Evolutionary conservation across 1,139 yeast genomes (phyloP), one percentile per base, ranked within the genome.

Genomic region (Geotrichum cucujoidarum): DNA sequence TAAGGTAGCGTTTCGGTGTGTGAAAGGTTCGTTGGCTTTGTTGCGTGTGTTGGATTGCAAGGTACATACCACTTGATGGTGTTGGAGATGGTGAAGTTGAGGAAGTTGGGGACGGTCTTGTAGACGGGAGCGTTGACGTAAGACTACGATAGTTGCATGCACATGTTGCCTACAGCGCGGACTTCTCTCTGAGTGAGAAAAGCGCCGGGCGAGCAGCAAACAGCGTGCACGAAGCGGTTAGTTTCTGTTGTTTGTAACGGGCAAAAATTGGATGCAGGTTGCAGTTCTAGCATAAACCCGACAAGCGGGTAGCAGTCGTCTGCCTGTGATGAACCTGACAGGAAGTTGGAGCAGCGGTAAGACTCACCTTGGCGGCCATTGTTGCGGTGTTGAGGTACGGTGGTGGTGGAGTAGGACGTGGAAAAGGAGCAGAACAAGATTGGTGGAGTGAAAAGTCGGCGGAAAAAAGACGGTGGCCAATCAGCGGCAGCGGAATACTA

Each of bases 91-190:
- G 54, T 52, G 52, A 50, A 52, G 44, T 49, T 51, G 38, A 46
- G 34, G 41, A 53, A 43, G 49, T 50, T 43, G 40, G 56, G 56
- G 20, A 48, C 50, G 27, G 51, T 37, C 55, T 52, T 53, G 53
- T 53, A 53, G 45, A 47, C 33, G 30, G 52, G 50, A 24, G 48
- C 46, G 30, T 44, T 34, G 29, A 39, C 42, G 50, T 49, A 49
- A 33, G 35, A 7, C 52, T 49, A 20, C 10, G 3, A 6, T n/a
- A 31, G 33, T 13, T 31, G 17, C 4, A 4, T 31, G 14, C 10
- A 6, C 27, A 24, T 24, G n/a, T n/a, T n/a, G n/a, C n/a, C 27
- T 24, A 24, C 27, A 24, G 10, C 27, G 6, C 27, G 10, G 10
- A 6, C 27, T 24, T 6, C 6, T 10, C 8, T 24, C 27, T 24